Conservation (phyloP, 1,284 basidiomycete genomes). For the Melampsora americana region DNA sequence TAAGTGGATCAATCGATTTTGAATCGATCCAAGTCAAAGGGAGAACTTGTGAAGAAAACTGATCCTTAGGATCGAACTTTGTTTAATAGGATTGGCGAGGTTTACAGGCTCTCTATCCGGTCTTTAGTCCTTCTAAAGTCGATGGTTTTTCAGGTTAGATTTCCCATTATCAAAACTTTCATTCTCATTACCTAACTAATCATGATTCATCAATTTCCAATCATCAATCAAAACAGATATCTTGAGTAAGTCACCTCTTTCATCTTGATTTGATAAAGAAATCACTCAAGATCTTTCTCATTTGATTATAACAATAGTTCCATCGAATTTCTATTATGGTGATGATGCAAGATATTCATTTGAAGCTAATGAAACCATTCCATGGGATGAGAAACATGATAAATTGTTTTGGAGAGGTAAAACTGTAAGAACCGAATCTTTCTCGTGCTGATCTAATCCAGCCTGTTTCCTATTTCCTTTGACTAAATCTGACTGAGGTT, state of each 20-base stretch:
- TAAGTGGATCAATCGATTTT: too few relatives aligned
- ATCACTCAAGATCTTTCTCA: too few relatives aligned
- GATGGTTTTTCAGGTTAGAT: slow-evolving; percentile 40
- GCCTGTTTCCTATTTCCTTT: too few relatives aligned
- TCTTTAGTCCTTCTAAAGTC: slow-evolving; percentile 44
- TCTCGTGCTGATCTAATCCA: too few relatives aligned
- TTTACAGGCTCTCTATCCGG: slow-evolving; percentile 41
- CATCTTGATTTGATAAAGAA: neutral
- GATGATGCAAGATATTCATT: slow-evolving; percentile 43
- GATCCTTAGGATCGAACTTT: neutral
- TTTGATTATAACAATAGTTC: slow-evolving; percentile 8
- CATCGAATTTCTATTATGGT: slow-evolving; percentile 44
- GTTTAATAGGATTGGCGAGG: slow-evolving; percentile 41
- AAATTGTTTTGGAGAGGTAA: slow-evolving; percentile 39
- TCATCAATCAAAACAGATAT: slow-evolving; percentile 29
- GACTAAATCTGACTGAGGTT: too few relatives aligned
- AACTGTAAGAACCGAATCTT: slow-evolving; percentile 35
- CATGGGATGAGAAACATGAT: slow-evolving; percentile 32
- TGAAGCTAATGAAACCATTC: slow-evolving; percentile 35
- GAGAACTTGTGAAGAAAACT: too few relatives aligned
- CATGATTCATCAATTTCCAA: neutral
- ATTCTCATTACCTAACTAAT: neutral
- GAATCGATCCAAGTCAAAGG: too few relatives aligned
- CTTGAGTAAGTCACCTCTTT: slow-evolving; percentile 23
- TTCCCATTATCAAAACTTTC: neutral